A percentile compares a stretch with the other conserved stretches of the same genome.
These are phyloP conservation scores for Neonectria punicea DNA, from an alignment of 2,329 filamentous ascomycete species.

Conservation along the genomic window DNA sequence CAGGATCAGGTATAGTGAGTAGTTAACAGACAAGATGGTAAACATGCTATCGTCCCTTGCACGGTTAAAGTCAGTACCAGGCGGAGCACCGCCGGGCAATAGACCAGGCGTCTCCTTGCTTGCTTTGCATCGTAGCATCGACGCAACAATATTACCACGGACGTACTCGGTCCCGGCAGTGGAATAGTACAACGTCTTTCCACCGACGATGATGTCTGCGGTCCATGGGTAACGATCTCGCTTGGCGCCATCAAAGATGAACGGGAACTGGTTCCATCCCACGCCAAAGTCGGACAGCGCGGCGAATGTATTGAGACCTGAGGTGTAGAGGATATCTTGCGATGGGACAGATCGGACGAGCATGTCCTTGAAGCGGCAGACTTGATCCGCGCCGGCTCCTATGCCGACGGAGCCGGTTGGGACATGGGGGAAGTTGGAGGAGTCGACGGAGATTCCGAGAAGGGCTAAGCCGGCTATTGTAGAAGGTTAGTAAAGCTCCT, in stretches of 20 bases:
- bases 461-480: neutral
- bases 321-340: neutral
- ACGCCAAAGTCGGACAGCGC: slow-evolving; percentile 5
- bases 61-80: slow-evolving; percentile 6
- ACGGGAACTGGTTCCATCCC: slow-evolving; percentile 4
- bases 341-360: slow-evolving; percentile 5
- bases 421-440: neutral
- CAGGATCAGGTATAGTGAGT: slow-evolving; percentile 4
- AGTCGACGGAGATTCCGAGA: neutral
- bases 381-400: neutral
- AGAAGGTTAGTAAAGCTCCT: neutral
- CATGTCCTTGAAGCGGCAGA: slow-evolving; percentile 11
- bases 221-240: slow-evolving; percentile 15
- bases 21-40: slow-evolving; percentile 5
- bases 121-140: slow-evolving; percentile 9
- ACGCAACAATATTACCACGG: slow-evolving; percentile 7
- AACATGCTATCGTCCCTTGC: slow-evolving; percentile 1
- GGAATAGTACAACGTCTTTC: slow-evolving; percentile 6
- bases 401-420: slow-evolving; percentile 4
- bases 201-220: slow-evolving; percentile 3
- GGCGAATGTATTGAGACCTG: slow-evolving; percentile 3
- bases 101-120: slow-evolving; percentile 5
- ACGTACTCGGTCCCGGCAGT: slow-evolving; percentile 3
- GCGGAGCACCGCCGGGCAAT: neutral
- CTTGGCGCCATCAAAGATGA: slow-evolving; percentile 13